These are phyloP conservation scores for Boletellus emodensis DNA, from an alignment of 768 basidiomycete species.

Conservation along the genomic window DNA sequence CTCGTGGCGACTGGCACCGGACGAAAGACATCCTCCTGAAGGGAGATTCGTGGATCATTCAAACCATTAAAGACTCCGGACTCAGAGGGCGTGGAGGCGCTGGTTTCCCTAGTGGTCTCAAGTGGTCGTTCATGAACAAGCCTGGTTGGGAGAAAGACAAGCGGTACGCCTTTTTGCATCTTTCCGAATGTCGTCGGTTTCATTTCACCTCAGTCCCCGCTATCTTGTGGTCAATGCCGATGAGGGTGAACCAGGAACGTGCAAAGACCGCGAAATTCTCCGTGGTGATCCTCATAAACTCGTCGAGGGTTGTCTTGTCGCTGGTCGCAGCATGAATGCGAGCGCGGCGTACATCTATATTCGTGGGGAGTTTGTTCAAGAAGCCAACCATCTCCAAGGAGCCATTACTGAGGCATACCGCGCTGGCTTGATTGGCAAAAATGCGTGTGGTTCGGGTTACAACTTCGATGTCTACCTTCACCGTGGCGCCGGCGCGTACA, in stretches of 20 bases:
- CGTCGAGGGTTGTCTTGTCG: conserved; percentile 95
- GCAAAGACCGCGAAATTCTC: conserved; percentile 98
- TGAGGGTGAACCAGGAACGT: conserved; percentile 97
- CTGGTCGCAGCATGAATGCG: conserved; percentile 96
- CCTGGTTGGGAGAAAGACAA: conserved; percentile 97
- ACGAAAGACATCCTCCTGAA: conserved; percentile 96
- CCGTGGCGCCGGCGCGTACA: conserved; percentile 96
- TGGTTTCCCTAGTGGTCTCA: conserved; percentile 93
- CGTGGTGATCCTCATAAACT: conserved; percentile 98
- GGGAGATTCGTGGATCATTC: conserved; percentile 96
- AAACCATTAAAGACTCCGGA: conserved; percentile 93
- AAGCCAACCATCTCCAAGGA: conserved; percentile 89
- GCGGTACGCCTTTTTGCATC: conserved; percentile 42
- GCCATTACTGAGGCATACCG: conserved; percentile 95
- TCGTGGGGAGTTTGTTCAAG: conserved; percentile 96
- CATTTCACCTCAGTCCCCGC: conserved; percentile 59
- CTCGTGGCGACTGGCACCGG: conserved; percentile 96
- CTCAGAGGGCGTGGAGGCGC: conserved; percentile 95
- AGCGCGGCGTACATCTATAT: conserved; percentile 99
- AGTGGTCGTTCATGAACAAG: conserved; percentile 99
- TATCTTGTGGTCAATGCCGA: conserved; percentile 98
- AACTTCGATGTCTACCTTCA: conserved; percentile 98
- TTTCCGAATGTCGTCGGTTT: background rate
- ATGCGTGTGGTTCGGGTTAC: conserved; percentile 91
- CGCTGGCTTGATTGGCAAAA: conserved; percentile 80